phyloP scores from a whole-genome alignment of 257 asterid species.

The Scutellaria barbata region DNA sequence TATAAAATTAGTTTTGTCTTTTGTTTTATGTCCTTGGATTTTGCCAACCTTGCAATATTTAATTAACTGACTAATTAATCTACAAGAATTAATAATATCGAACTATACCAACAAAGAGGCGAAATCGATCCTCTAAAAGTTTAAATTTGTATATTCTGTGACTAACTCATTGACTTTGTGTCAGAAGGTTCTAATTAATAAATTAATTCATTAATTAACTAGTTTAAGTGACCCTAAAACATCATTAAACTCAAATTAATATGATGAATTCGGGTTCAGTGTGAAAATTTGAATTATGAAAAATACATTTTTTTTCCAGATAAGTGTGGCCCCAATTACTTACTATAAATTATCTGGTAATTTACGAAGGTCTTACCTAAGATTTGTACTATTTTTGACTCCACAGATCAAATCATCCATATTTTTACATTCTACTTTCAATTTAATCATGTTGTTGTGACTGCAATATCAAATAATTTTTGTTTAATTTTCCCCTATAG shows the following conservation, averaged over 20 bases:
- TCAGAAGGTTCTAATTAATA: background rate
- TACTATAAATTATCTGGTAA: background rate
- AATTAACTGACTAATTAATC: too few species aligned
- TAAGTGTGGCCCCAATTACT: constrained; percentile 2
- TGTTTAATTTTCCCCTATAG: background rate
- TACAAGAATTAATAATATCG: too few species aligned
- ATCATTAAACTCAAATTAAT: background rate
- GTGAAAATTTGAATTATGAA: constrained; percentile 29
- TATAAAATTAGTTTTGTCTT: too few species aligned
- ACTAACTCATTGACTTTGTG: constrained; percentile 29
- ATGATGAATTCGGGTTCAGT: constrained; percentile 2
- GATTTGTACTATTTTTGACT: constrained; percentile 18
- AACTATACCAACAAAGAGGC: too few species aligned
- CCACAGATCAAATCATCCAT: background rate
- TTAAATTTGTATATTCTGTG: too few species aligned
- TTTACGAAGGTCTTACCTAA: constrained; percentile 15
- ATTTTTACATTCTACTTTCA: background rate
- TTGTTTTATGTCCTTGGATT: too few species aligned
- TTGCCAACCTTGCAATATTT: too few species aligned
- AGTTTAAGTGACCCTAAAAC: background rate
- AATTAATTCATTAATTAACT: background rate
- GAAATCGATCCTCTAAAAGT: too few species aligned
- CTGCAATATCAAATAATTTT: background rate
- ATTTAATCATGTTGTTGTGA: background rate
- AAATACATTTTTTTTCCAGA: background rate